Evolutionary conservation across 805 yeast genomes (phyloP).

Genomic region (Yamadazyma ubonensis): DNA sequence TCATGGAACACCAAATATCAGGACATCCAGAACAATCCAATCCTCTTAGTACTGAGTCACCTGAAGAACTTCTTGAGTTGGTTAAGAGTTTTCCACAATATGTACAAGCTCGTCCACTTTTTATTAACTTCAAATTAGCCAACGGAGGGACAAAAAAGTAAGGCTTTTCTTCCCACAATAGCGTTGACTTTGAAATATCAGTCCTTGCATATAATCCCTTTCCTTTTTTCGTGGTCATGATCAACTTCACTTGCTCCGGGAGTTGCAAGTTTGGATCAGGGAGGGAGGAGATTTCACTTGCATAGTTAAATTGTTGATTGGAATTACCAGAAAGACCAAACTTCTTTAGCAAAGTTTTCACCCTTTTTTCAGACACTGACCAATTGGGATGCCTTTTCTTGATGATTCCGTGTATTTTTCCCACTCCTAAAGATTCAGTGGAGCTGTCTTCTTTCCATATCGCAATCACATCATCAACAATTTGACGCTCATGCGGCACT

Average conservation of each 20-base stretch:
- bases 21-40: conserved; percentile 64
- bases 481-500: conserved; percentile 57
- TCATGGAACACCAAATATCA: conserved; percentile 68
- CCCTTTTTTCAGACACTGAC: conserved; percentile 59
- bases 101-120: conserved; percentile 66
- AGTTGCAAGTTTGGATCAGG: conserved; percentile 45
- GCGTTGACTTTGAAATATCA: conserved; percentile 47
- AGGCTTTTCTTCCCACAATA: conserved; percentile 59
- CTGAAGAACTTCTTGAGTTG: conserved; percentile 15
- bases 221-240: conserved; percentile 54
- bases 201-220: conserved; percentile 58
- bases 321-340: conserved; percentile 48
- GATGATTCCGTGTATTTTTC: conserved; percentile 51
- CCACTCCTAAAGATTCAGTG: conserved; percentile 55
- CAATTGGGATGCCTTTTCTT: conserved; percentile 56
- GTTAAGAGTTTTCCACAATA: conserved; percentile 61
- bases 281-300: conserved; percentile 51
- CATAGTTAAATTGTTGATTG: conserved; percentile 46
- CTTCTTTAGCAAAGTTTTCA: conserved; percentile 52
- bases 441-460: conserved; percentile 69
- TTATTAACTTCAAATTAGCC: conserved; percentile 59
- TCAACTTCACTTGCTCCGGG: conserved; percentile 45
- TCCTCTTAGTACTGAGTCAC: conserved; percentile 42
- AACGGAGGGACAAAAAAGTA: conserved; percentile 68
- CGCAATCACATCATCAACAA: conserved; percentile 58